Conservation (phyloP, 2,329 filamentous ascomycete genomes). For the Pseudogymnoascus sp. region DNA sequence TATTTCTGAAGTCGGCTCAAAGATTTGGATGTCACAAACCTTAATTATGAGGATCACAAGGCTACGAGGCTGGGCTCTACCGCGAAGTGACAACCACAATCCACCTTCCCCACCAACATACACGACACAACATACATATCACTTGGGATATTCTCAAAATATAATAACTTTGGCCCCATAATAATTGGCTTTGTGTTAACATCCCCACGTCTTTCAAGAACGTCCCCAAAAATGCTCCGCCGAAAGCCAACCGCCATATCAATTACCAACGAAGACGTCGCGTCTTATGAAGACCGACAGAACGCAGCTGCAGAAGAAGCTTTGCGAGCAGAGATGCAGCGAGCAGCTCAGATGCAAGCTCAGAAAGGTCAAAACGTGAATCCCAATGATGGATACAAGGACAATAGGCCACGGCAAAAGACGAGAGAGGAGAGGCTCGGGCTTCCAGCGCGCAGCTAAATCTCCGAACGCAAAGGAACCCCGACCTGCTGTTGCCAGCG, state of each 20-base stretch:
- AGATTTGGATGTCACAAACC: constrained; percentile 5
- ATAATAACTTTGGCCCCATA: background rate
- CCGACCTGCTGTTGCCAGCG: background rate
- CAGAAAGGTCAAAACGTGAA: constrained; percentile 17
- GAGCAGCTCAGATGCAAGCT: constrained; percentile 18
- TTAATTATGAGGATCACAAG: constrained; percentile 6
- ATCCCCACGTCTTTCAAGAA: background rate
- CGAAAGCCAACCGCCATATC: constrained; percentile 59
- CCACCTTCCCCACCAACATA: background rate
- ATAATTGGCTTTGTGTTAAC: background rate
- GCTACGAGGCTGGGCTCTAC: background rate
- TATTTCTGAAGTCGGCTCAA: constrained; percentile 8
- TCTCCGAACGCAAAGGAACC: background rate
- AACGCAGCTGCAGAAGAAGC: constrained; percentile 31
- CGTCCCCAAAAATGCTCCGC: constrained; percentile 47
- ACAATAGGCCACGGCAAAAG: constrained; percentile 20
- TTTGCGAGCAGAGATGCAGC: constrained; percentile 16
- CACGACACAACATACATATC: background rate
- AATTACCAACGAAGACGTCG: constrained; percentile 62
- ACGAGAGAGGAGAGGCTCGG: constrained; percentile 32
- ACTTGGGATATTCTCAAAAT: background rate
- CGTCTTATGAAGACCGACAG: constrained; percentile 59
- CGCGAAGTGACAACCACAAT: background rate
- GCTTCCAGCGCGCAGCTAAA: constrained; percentile 19
- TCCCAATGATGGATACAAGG: constrained; percentile 19